A percentile compares a stretch with the other conserved stretches of the same genome.
Conservation (phyloP, 768 basidiomycete genomes). For the Termitomyces sp. region DNA sequence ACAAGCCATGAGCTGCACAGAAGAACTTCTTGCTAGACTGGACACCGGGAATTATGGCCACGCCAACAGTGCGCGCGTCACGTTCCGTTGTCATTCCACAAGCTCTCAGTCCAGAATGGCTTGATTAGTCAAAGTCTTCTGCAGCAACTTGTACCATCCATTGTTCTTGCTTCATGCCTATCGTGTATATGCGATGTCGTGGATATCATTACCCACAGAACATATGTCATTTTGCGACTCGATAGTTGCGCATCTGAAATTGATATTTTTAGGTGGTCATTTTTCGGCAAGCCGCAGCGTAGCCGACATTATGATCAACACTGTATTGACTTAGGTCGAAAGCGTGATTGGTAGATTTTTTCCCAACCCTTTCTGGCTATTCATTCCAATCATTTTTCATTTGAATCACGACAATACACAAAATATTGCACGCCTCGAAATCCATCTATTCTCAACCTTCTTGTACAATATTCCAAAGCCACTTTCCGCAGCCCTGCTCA, state of each 20-base stretch:
- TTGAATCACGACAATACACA: not conserved
- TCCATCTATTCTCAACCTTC: not conserved
- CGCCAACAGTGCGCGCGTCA: constrained; percentile 26
- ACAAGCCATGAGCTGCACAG: constrained; percentile 28
- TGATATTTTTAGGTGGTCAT: no score
- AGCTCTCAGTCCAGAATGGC: not conserved
- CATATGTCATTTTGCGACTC: not conserved
- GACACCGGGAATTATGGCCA: constrained; percentile 33
- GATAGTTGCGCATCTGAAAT: not conserved
- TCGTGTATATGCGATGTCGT: not conserved
- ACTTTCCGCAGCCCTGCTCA: not conserved
- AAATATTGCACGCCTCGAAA: not conserved
- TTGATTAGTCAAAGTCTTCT: not conserved
- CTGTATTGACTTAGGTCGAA: not conserved
- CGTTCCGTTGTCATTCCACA: constrained; percentile 12
- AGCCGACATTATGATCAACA: no score
- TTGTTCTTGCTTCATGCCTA: not conserved
- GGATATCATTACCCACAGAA: not conserved
- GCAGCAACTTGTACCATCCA: not conserved
- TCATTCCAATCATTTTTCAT: not conserved
- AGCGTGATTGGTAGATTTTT: not conserved
- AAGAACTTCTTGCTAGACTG: constrained; percentile 31
- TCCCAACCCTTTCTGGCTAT: not conserved
- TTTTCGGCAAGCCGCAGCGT: no score
- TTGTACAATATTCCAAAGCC: not conserved